Conservation (phyloP, 2,329 filamentous ascomycete genomes). For the Epichloe elymi region DNA sequence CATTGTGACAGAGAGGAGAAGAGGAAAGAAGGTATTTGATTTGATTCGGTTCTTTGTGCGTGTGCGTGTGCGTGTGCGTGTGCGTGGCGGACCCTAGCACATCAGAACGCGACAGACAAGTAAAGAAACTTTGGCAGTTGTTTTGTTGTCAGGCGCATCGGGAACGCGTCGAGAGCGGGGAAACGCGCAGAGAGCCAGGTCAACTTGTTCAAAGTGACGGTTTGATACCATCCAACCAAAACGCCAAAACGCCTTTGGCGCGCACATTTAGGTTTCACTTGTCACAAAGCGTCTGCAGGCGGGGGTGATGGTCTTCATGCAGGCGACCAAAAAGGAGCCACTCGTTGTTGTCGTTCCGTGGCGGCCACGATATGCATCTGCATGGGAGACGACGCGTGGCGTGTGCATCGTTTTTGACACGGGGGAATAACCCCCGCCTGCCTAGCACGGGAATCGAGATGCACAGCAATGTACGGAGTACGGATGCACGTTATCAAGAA, state of each 20-base stretch:
- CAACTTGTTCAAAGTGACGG: no score
- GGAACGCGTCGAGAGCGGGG: background rate
- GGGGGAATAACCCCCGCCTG: background rate
- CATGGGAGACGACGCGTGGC: background rate
- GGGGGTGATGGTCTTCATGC: background rate
- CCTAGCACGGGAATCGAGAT: background rate
- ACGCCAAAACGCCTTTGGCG: background rate
- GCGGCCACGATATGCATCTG: background rate
- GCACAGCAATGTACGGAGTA: background rate
- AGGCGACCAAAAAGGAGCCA: background rate
- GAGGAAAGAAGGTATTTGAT: no score
- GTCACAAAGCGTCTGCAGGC: background rate
- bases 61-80: background rate
- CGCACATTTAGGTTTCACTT: background rate
- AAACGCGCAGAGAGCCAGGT: background rate
- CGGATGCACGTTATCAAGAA: no score
- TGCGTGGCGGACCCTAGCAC: background rate
- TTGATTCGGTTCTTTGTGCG: background rate
- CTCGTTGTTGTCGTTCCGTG: background rate
- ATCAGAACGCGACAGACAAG: background rate
- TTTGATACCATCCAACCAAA: background rate
- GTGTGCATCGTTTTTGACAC: background rate
- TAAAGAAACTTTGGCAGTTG: background rate
- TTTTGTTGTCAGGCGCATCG: background rate
- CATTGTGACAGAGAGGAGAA: no score